A percentile compares a stretch with the other conserved stretches of the same genome.
These are phyloP conservation scores for Tulasnella sp. DNA, from an alignment of 768 basidiomycete species.

Conservation along the genomic window DNA sequence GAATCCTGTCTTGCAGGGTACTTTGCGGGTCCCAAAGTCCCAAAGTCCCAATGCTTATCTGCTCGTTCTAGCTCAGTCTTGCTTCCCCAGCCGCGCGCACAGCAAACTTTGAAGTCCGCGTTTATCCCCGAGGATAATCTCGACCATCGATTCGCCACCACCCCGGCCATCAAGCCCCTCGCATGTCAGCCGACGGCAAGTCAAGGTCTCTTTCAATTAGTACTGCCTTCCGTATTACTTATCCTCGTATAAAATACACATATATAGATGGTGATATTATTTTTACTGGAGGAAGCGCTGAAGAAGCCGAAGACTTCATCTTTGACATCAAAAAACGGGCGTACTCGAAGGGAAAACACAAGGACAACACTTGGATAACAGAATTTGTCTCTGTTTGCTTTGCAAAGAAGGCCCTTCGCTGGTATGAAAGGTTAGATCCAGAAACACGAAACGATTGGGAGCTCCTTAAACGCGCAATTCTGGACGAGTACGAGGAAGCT, in stretches of 20 bases:
- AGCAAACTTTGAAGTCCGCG: not conserved
- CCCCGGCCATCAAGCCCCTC: not conserved
- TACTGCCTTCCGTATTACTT: no score
- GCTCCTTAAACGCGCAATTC: not conserved
- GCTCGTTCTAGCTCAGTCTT: no score
- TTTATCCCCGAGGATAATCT: not conserved
- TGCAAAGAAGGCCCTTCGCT: not conserved
- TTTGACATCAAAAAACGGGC: constrained; percentile 1
- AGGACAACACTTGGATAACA: constrained; percentile 11
- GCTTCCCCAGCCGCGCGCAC: no score
- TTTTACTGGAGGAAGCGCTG: not conserved
- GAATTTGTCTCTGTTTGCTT: not conserved
- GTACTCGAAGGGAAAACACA: constrained; percentile 8
- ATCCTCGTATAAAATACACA: not conserved
- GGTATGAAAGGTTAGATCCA: not conserved
- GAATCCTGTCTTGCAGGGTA: no score
- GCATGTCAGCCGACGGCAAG: not conserved
- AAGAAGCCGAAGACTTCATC: constrained; percentile 4
- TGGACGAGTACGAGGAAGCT: not conserved
- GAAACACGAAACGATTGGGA: constrained; percentile 8
- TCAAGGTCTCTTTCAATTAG: not conserved
- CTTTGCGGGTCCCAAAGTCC: no score
- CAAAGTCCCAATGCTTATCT: no score
- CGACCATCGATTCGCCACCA: not conserved
- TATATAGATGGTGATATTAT: not conserved